Conservation (phyloP, 176 grass and related monocot species). For the Neostapfia colusana region DNA sequence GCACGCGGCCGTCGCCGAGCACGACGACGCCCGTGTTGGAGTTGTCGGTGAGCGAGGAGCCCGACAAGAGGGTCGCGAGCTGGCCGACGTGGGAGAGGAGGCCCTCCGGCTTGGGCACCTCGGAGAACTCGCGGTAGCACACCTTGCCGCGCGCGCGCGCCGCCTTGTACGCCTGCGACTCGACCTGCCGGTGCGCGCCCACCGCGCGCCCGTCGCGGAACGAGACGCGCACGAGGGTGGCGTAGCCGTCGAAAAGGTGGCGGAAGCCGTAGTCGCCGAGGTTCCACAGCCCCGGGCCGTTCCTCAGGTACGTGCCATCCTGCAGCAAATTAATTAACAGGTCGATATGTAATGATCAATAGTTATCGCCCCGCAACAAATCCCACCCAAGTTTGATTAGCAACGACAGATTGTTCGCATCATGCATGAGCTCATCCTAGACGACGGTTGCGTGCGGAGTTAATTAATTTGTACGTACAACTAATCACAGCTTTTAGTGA, state of each 20-base stretch:
- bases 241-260: constrained; percentile 98
- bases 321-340: constrained; percentile 25
- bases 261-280: constrained; percentile 86
- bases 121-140: constrained; percentile 97
- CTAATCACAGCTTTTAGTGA: constrained; percentile 2
- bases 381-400: not conserved
- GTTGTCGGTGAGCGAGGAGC: constrained; percentile 96
- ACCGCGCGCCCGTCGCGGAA: constrained; percentile 57
- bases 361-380: no score
- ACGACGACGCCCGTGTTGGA: constrained; percentile 89
- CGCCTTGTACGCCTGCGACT: constrained; percentile 93
- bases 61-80: constrained; percentile 73
- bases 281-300: constrained; percentile 91
- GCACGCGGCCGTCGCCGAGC: constrained; percentile 91
- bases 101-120: constrained; percentile 60
- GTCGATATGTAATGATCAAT: no score
- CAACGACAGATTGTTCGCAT: not conserved
- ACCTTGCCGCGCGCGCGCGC: constrained; percentile 66
- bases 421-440: not conserved
- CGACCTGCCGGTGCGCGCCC: constrained; percentile 82
- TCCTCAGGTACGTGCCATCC: constrained; percentile 95
- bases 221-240: constrained; percentile 82
- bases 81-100: constrained; percentile 62
- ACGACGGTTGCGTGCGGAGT: constrained; percentile 1
- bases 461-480: constrained; percentile 11